phyloP scores from a whole-genome alignment of 1,139 yeast genomes.

The Hyphopichia khmerensis region DNA sequence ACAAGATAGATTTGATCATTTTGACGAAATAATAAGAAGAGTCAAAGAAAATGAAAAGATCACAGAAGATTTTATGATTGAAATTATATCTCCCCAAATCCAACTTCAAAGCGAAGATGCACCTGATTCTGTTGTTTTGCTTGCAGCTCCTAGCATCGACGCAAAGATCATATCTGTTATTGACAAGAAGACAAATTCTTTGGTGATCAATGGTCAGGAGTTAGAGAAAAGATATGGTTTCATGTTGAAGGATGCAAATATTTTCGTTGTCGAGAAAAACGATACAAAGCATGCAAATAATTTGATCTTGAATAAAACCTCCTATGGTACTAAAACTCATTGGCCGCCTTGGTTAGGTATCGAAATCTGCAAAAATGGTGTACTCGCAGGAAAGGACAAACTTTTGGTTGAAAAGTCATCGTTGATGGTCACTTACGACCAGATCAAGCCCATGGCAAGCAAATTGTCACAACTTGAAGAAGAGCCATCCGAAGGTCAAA shows the following conservation, averaged over 20 bases:
- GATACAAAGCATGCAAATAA: slow-evolving; percentile 15
- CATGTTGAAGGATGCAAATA: slow-evolving; percentile 37
- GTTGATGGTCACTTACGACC: slow-evolving; percentile 34
- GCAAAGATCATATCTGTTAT: slow-evolving; percentile 39
- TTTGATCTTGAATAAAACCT: slow-evolving; percentile 22
- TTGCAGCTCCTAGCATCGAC: slow-evolving; percentile 41
- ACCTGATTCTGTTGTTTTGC: slow-evolving; percentile 57
- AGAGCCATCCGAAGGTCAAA: not conserved
- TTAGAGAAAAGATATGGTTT: slow-evolving; percentile 40
- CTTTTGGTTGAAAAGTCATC: slow-evolving; percentile 40
- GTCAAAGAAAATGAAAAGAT: slow-evolving; percentile 43
- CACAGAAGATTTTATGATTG: slow-evolving; percentile 64
- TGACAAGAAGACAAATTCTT: slow-evolving; percentile 22
- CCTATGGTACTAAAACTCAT: slow-evolving; percentile 36
- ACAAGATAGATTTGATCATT: slow-evolving; percentile 32
- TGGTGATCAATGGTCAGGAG: slow-evolving; percentile 23
- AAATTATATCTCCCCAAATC: slow-evolving; percentile 81
- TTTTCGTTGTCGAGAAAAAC: slow-evolving; percentile 37
- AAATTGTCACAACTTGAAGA: slow-evolving; percentile 6
- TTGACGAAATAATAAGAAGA: slow-evolving; percentile 53
- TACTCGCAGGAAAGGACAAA: slow-evolving; percentile 35
- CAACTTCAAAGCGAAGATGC: slow-evolving; percentile 71
- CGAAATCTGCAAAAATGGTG: slow-evolving; percentile 40
- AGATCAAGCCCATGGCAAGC: slow-evolving; percentile 28
- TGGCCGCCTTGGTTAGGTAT: slow-evolving; percentile 54